These are phyloP conservation scores for Diaporthe sp. DNA, from an alignment of 2,329 filamentous ascomycete genomes.

Conservation along the genomic window DNA sequence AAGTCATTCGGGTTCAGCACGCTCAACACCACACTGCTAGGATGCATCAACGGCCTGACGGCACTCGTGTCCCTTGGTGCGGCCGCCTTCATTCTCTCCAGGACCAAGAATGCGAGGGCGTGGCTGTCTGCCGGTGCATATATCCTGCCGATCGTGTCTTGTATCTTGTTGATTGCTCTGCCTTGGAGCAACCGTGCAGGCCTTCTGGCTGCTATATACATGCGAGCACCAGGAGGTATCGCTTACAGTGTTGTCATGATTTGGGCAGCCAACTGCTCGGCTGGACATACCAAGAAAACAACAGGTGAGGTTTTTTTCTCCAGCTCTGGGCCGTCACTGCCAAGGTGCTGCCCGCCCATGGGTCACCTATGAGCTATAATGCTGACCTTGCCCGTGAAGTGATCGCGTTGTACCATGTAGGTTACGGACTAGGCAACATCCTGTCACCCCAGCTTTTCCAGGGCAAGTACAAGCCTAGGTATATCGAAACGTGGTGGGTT, in stretches of 20 bases:
- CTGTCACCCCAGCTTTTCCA: constrained; percentile 50
- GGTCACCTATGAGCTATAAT: background rate
- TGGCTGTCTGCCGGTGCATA: constrained; percentile 44
- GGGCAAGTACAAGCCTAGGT: constrained; percentile 45
- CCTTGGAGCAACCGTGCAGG: constrained; percentile 55
- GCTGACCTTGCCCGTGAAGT: constrained; percentile 36
- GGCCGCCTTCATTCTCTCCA: constrained; percentile 38
- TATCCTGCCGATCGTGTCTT: constrained; percentile 53
- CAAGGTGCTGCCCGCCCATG: background rate
- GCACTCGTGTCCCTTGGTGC: constrained; percentile 32
- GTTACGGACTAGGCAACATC: constrained; percentile 49
- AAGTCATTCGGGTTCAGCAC: constrained; percentile 59
- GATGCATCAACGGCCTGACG: constrained; percentile 40
- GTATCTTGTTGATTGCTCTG: constrained; percentile 52
- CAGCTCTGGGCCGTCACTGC: no score
- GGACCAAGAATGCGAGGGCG: constrained; percentile 32
- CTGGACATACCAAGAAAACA: constrained; percentile 56
- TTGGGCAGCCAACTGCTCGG: constrained; percentile 53
- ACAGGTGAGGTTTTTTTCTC: constrained; percentile 41
- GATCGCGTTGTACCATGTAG: constrained; percentile 51
- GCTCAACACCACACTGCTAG: constrained; percentile 51
- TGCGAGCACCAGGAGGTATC: constrained; percentile 53
- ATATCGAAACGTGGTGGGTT: constrained; percentile 49
- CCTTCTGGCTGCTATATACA: constrained; percentile 53
- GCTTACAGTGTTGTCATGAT: constrained; percentile 56